Evolutionary conservation across 1,139 yeast genomes (phyloP), one percentile per base, ranked within the genome.

Genomic region (Sugiyamaella sp.): DNA sequence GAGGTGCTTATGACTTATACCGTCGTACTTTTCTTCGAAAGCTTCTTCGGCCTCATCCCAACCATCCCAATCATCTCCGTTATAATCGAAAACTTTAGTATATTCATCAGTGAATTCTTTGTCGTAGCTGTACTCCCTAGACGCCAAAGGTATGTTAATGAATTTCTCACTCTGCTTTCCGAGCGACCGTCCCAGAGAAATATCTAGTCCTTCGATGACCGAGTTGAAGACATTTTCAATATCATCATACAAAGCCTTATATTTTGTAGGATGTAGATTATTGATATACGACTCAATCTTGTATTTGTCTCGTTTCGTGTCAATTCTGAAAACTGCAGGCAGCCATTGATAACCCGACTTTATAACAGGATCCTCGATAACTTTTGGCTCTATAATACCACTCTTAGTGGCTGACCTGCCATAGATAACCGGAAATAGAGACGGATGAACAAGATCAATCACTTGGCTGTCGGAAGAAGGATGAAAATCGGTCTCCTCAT

Each of bases 401-500:
- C 45, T 52, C 1, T 60, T 42, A 12, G 70, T 58, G 1, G 74
- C 72, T 4, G 77, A 73, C 10, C 54, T 64, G 0, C 71, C 74
- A 51, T 74, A 76, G 46, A 67, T 71, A 5, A 75, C 60, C 0
- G 77, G 77, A 53, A 68, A 75, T 48, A 76, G 63, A 16, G 79
- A 75, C 6, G 80, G 80, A 57, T 76, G 79, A 3, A 76, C 76
- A 33, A 76, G 64, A 59, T 76, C 78, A 25, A 74, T 61, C 1
- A 76, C 78, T 51, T 69, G 68, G 14, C 72, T 62, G 42, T 56
- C 48, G 16, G 60, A 57, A 0, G 47, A 47, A n/a, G 60, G 79
- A 56, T 74, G 79, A 21, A 20, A 39, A 19, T 62, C 71, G 74
- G 58, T 76, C 79, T 29, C 53, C 55, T 14, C 39, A 39, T 16